Evolutionary conservation across 805 yeast genomes (phyloP), one percentile per base, ranked within the genome.

Genomic region (Saccharomycopsis javanensis): DNA sequence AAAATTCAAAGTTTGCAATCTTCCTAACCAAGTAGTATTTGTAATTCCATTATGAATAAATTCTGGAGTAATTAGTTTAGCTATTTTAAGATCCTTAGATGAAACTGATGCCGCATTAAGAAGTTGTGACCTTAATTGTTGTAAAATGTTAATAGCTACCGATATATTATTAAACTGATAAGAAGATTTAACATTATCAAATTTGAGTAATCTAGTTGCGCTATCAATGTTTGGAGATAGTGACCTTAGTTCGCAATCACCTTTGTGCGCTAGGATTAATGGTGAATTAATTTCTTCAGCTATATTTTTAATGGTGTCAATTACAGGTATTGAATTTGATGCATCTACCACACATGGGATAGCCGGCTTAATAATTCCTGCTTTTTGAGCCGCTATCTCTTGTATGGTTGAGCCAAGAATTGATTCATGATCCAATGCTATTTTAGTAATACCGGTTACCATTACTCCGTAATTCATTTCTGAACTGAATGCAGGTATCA

Each of bases 351-450:
- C 85, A 57, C 83, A 79, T 0, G 89, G 85, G 0, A 81, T 78
- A 0, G 72, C 72, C 0, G 62, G 50, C 62, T 87, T 86, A 56
- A 90, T 79, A 7, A 92, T 91, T 0, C 99, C 99, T 0, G 94
- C 95, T 68, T 92, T 92, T 64, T 88, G 86, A 20, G 50, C 51
- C 0, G 97, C 96, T 20, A 92, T 90, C 53, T 80, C 78, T 1
- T 65, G 63, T 11, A 90, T 64, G 0, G 86, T 80, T 34, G 74
- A 65, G 0, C 99, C 99, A 42, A 92, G 69, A 45, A 91, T 75
- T 8, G 73, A 71, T 64, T 88, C 89, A 68, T 92, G 99, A 66
- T 92, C 99, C 57, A 88, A 65, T 1, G 92, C 94, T 23, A 92
- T 84, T 66, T 88, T 88, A 4, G 97, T 82, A 48, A 94, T 85